Evolutionary conservation across 257 asterid species (phyloP).

Genomic region (Jaltomata sinuosa): DNA sequence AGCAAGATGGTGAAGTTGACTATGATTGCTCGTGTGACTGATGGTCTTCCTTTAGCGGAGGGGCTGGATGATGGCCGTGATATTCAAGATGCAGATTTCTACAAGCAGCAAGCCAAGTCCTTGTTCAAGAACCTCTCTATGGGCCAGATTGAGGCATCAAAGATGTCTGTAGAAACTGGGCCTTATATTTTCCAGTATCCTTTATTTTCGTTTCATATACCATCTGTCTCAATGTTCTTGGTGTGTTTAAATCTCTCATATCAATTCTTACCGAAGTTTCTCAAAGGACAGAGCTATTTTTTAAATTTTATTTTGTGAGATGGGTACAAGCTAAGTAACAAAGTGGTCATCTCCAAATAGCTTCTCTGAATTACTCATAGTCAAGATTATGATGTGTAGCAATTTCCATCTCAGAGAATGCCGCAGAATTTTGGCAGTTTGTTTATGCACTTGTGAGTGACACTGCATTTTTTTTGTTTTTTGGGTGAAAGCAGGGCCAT

Average conservation of each 20-base stretch:
- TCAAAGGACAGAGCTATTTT: background rate
- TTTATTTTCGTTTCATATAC: background rate
- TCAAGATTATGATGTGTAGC: background rate
- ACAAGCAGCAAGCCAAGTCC: conserved; percentile 85
- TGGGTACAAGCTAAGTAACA: background rate
- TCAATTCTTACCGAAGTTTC: background rate
- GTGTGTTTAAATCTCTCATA: background rate
- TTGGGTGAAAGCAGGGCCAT: background rate
- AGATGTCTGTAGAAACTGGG: conserved; percentile 94
- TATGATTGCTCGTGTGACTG: conserved; percentile 95
- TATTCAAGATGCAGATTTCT: conserved; percentile 66
- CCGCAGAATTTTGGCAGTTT: background rate
- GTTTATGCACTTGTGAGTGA: background rate
- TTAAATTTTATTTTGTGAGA: background rate
- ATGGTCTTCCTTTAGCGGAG: conserved; percentile 90
- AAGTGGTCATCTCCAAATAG: background rate
- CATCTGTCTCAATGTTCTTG: background rate
- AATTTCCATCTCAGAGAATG: background rate
- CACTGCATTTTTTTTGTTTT: background rate
- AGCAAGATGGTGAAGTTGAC: conserved; percentile 85
- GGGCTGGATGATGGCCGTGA: conserved; percentile 97
- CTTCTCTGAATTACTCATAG: background rate
- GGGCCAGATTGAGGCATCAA: conserved; percentile 79
- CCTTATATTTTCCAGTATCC: conserved; percentile 96
- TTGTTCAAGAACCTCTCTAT: conserved; percentile 82